A percentile compares a stretch with the other conserved stretches of the same genome.
Conservation (phyloP, 352 stramenopile genomes). For the Phytopythium helicoides region DNA sequence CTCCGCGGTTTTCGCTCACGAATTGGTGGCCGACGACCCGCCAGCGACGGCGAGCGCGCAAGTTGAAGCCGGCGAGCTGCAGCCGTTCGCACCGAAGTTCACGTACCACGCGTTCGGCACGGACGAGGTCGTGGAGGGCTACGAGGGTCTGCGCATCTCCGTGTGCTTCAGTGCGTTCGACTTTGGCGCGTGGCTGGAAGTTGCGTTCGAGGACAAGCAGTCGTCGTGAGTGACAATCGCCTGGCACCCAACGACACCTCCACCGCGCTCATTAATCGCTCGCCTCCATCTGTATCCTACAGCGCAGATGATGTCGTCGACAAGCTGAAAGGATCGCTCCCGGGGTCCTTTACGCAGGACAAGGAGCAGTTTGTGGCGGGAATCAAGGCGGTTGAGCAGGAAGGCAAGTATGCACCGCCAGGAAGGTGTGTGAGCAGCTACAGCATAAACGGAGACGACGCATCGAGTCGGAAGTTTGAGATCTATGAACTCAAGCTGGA, state of each 20-base stretch:
- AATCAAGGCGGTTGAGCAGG: slow-evolving; percentile 12
- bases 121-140: slow-evolving; percentile 67
- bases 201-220: slow-evolving; percentile 54
- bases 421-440: slow-evolving; percentile 46
- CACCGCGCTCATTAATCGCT: background rate
- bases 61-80: slow-evolving; percentile 36
- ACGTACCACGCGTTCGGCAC: slow-evolving; percentile 84
- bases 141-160: slow-evolving; percentile 48
- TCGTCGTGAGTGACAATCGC: slow-evolving; percentile 23
- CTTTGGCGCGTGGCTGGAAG: slow-evolving; percentile 55
- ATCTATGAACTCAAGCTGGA: slow-evolving; percentile 66
- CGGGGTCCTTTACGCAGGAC: slow-evolving; percentile 36
- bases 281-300: background rate
- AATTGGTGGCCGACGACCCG: background rate
- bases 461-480: slow-evolving; percentile 39
- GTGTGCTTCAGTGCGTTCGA: slow-evolving; percentile 65
- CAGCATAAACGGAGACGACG: slow-evolving; percentile 7
- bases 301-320: slow-evolving; percentile 52
- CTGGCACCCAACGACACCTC: too few relatives aligned
- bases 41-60: slow-evolving; percentile 38
- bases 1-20: background rate
- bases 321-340: slow-evolving; percentile 48
- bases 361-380: slow-evolving; percentile 32
- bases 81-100: slow-evolving; percentile 66
- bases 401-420: slow-evolving; percentile 39